A percentile compares a stretch with the other conserved stretches of the same genome.
phyloP scores from a whole-genome alignment of 345 rosid genomes.

The Alliaria petiolata region DNA sequence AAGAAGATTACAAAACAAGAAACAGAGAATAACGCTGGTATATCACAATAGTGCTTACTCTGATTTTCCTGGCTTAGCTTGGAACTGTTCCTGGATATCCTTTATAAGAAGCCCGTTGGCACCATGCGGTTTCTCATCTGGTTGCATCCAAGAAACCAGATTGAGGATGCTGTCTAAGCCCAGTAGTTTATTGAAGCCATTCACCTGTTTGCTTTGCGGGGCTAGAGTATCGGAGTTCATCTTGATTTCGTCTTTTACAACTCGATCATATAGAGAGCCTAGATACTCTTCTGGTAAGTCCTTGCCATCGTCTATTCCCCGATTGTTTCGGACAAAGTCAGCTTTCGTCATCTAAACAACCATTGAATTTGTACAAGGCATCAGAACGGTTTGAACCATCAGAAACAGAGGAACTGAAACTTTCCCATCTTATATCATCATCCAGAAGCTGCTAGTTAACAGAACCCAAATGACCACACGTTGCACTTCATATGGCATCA shows the following conservation, averaged over 20 bases:
- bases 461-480: too few relatives aligned
- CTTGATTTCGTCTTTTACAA: slow-evolving; percentile 88
- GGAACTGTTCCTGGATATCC: slow-evolving; percentile 92
- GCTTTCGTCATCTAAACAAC: slow-evolving; percentile 83
- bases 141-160: slow-evolving; percentile 81
- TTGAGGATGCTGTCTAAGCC: slow-evolving; percentile 93
- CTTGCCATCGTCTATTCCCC: slow-evolving; percentile 96
- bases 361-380: slow-evolving; percentile 23
- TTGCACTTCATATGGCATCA: too few relatives aligned
- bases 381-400: slow-evolving; percentile 28
- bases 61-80: slow-evolving; percentile 86
- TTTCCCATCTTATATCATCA: too few relatives aligned
- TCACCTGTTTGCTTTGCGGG: slow-evolving; percentile 79
- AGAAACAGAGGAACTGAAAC: background rate
- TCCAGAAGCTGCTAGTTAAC: too few relatives aligned
- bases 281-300: slow-evolving; percentile 91
- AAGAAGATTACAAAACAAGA: background rate
- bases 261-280: slow-evolving; percentile 78
- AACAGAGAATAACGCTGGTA: background rate
- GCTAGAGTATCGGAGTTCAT: slow-evolving; percentile 78
- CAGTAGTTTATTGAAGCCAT: slow-evolving; percentile 79
- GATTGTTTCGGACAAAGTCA: slow-evolving; percentile 79
- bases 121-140: slow-evolving; percentile 89
- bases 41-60: slow-evolving; percentile 52
- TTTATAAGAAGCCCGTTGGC: slow-evolving; percentile 87